Evolutionary conservation across 2,329 filamentous ascomycete species (phyloP), one percentile per base, ranked within the genome.

Genomic region (Parasarocladium wereldwijsianum): DNA sequence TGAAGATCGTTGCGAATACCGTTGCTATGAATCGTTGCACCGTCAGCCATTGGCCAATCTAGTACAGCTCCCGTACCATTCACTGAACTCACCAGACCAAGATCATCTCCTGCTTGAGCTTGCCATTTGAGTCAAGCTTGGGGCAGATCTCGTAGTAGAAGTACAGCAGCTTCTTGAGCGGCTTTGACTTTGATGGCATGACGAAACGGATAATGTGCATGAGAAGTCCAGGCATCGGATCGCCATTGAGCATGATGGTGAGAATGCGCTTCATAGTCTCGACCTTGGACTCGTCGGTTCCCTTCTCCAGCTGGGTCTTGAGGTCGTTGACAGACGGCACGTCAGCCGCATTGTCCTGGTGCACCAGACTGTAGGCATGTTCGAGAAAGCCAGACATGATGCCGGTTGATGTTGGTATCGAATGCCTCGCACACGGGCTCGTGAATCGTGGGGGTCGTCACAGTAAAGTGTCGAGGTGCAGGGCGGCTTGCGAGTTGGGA

Each of bases 171-270:
- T 98, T 98, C 72, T 98, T 98, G 46, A 98, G 65, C 24, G 79
- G 65, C 63, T 98, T 98, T 57, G 81, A 84, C 64, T 92, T 94
- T 39, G 85, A 93, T 10, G 90, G 90, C 90, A 98, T 98, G 45
- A 98, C 86, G 54, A 98, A 98, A 54, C 90, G 84, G 55, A 98
- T 98, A 50, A 98, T 98, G 62, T 96, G 90, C 90, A 98, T 98
- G 44, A 98, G 75, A 13, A 98, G 68, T 43, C 85, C 77, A 16
- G 86, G 80, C 78, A 98, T 90, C 23, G 90, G 77, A 51, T 98
- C 87, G 43, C 90, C 90, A 54, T 96, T 96, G 49, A 98, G 73
- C 90, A 98, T 96, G 51, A 94, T 75, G 39, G 83, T 93, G 51
- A 96, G 63, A 53, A 98, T 85, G 62, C 76, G 80, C 74, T 90